Conservation (phyloP, 352 stramenopile genomes). For the Globisporangium spinosum region DNA sequence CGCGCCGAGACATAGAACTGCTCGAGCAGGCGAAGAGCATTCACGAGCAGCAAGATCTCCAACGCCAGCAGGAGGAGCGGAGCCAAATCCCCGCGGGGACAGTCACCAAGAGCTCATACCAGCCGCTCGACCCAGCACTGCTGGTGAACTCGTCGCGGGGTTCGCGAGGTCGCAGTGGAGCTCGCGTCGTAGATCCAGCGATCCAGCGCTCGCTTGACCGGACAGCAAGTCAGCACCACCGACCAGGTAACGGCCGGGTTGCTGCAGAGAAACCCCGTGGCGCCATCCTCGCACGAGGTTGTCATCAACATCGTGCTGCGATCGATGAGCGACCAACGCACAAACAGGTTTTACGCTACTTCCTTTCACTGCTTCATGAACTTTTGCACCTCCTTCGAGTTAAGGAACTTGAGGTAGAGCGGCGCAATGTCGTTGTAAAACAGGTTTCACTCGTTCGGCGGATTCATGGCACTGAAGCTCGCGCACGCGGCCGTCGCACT, state of each 20-base stretch:
- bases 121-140: conserved; percentile 29
- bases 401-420: conserved; percentile 71
- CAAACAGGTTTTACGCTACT: too few relatives aligned
- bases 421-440: conserved; percentile 76
- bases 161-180: conserved; percentile 51
- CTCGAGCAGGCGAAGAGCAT: conserved; percentile 38
- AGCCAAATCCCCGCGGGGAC: conserved; percentile 22
- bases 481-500: not conserved
- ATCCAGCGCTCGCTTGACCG: too few relatives aligned
- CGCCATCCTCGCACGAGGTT: too few relatives aligned
- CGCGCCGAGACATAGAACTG: conserved; percentile 41
- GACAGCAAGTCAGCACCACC: too few relatives aligned
- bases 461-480: conserved; percentile 5
- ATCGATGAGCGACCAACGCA: too few relatives aligned
- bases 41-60: conserved; percentile 28
- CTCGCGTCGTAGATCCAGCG: too few relatives aligned
- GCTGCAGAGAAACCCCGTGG: too few relatives aligned
- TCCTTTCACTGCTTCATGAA: conserved; percentile 33
- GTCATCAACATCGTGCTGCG: too few relatives aligned
- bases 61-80: conserved; percentile 26
- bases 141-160: conserved; percentile 34
- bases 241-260: too few relatives aligned
- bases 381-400: conserved; percentile 60
- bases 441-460: conserved; percentile 34
- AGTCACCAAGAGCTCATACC: conserved; percentile 36